Evolutionary conservation across 2,329 filamentous ascomycete genomes (phyloP).

Genomic region (Xylaria sp.): DNA sequence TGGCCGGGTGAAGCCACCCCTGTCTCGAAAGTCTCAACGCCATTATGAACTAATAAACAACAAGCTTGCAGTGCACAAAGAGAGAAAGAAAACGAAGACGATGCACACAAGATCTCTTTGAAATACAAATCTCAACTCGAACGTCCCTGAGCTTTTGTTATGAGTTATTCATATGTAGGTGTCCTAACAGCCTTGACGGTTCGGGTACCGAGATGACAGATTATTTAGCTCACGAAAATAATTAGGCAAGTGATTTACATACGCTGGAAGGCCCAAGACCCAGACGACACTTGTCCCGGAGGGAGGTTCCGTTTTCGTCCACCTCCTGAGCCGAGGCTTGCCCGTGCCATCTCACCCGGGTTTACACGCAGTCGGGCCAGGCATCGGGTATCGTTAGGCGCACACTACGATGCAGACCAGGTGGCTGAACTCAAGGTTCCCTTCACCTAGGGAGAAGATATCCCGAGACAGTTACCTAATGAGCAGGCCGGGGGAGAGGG

Average conservation of each 20-base stretch:
- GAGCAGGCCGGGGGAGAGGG: not conserved
- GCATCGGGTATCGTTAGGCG: not conserved
- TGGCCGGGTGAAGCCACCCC: not conserved
- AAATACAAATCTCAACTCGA: not conserved
- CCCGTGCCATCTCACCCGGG: not conserved
- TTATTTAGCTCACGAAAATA: not conserved
- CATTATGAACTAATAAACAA: not conserved
- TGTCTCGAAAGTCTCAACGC: not conserved
- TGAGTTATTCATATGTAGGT: too few relatives aligned
- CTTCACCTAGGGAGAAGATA: not conserved
- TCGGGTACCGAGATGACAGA: not conserved
- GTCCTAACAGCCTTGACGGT: too few relatives aligned
- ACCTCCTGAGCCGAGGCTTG: too few relatives aligned
- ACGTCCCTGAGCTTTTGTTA: too few relatives aligned
- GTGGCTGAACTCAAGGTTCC: not conserved
- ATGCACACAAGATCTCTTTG: not conserved
- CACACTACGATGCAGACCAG: not conserved
- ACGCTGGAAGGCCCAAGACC: too few relatives aligned
- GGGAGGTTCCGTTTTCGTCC: too few relatives aligned
- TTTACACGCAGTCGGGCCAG: not conserved
- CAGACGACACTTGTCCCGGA: too few relatives aligned
- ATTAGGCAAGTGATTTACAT: too few relatives aligned
- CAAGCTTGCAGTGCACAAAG: not conserved
- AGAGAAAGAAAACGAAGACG: not conserved
- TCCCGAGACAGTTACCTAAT: not conserved